Evolutionary conservation across 495 filamentous ascomycete genomes (phyloP).

Genomic region (Trichodelitschia bisporula): DNA sequence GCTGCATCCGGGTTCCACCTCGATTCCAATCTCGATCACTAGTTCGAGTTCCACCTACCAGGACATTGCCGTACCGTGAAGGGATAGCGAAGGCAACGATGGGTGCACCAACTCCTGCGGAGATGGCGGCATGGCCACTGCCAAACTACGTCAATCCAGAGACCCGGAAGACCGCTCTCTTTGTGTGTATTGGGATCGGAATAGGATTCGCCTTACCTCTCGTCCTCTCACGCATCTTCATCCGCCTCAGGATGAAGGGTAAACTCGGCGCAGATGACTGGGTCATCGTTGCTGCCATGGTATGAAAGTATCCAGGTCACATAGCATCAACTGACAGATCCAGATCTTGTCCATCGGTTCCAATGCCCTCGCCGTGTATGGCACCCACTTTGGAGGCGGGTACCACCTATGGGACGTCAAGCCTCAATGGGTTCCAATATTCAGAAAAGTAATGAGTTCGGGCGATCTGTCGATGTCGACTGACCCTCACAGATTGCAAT

Average conservation of each 20-base stretch:
- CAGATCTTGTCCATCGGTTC: neutral
- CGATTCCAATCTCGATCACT: no score
- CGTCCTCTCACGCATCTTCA: constrained; percentile 3
- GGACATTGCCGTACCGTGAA: no score
- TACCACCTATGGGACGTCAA: constrained; percentile 1
- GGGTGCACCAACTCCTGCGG: no score
- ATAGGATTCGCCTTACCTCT: constrained; percentile 2
- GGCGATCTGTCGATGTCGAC: no score
- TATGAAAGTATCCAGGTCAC: neutral
- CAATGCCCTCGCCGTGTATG: neutral
- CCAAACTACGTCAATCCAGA: constrained; percentile 6
- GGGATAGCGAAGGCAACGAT: no score
- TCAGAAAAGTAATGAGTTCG: neutral
- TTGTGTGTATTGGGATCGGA: neutral
- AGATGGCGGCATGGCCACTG: constrained; percentile 4
- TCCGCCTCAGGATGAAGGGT: constrained; percentile 1
- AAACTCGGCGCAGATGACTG: constrained; percentile 5
- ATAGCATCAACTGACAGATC: neutral
- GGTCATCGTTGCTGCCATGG: constrained; percentile 4
- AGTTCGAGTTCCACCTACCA: no score
- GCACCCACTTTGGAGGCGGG: neutral
- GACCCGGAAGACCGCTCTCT: neutral
- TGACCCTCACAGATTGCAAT: constrained; percentile 3
- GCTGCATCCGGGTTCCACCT: no score
- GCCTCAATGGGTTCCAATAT: neutral